These are phyloP conservation scores for Pseudoturritis turrita DNA, from an alignment of 345 rosid genomes.

Conservation along the genomic window DNA sequence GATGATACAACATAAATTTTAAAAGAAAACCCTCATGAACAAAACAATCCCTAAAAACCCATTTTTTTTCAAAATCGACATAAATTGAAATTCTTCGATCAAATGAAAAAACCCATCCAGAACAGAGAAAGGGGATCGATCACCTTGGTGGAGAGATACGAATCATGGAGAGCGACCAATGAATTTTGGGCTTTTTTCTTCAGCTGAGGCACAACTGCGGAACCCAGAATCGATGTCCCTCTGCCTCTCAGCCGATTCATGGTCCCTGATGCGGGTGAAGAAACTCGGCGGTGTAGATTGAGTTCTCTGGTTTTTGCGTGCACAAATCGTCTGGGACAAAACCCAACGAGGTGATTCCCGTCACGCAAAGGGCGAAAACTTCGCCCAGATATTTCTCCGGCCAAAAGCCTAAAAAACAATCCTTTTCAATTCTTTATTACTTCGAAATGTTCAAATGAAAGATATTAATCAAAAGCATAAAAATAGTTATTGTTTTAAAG, in stretches of 20 bases:
- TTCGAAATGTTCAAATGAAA: not conserved
- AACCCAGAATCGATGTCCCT: constrained; percentile 48
- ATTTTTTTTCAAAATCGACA: not conserved
- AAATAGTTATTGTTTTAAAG: too few relatives aligned
- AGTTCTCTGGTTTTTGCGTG: not conserved
- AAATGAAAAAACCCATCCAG: not conserved
- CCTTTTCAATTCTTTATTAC: not conserved
- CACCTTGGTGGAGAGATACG: constrained; percentile 79
- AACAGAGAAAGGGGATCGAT: not conserved
- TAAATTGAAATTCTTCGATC: not conserved
- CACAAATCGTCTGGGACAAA: not conserved
- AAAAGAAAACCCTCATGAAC: not conserved
- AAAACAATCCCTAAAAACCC: not conserved
- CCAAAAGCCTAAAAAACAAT: not conserved
- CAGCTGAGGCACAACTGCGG: constrained; percentile 41
- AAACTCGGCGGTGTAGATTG: not conserved
- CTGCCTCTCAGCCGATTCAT: constrained; percentile 69
- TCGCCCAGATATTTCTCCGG: constrained; percentile 3
- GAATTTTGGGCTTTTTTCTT: constrained; percentile 72
- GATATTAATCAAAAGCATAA: not conserved
- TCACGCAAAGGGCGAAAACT: constrained; percentile 10
- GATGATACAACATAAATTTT: not conserved
- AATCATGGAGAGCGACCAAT: constrained; percentile 74
- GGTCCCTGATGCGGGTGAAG: not conserved
- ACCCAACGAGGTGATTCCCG: constrained; percentile 2